Conservation (phyloP, 148 eudicot species). For the Vaccinium vitisidaea region DNA sequence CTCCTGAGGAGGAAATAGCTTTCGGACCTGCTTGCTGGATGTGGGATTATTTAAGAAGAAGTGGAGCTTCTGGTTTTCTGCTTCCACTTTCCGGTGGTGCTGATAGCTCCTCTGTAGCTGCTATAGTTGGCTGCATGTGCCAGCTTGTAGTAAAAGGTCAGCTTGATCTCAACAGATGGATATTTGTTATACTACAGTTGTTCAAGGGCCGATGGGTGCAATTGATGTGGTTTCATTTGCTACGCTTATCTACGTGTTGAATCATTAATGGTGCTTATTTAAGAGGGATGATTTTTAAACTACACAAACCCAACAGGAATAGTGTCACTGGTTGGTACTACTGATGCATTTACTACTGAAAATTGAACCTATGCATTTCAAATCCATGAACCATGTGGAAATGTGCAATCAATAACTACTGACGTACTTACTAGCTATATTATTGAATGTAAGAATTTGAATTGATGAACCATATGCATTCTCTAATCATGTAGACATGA, state of each 20-base stretch:
- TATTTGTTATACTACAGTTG: not conserved
- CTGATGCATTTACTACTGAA: not conserved
- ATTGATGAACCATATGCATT: not conserved
- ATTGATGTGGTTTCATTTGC: not conserved
- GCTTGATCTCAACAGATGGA: conserved; percentile 2
- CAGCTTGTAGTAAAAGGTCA: conserved; percentile 94
- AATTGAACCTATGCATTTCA: not conserved
- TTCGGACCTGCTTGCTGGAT: conserved; percentile 98
- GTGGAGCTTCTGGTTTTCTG: conserved; percentile 97
- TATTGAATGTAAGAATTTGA: not conserved
- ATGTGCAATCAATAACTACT: not conserved
- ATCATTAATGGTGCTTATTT: not conserved
- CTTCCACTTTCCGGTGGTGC: conserved; percentile 99
- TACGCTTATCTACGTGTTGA: not conserved
- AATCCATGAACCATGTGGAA: not conserved
- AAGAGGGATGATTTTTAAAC: not conserved
- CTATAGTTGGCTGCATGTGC: conserved; percentile 98
- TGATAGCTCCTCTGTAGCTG: conserved; percentile 99
- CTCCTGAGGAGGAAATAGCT: conserved; percentile 95
- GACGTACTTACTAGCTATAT: not conserved
- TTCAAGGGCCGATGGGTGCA: not conserved
- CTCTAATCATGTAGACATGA: not conserved
- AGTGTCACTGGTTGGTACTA: not conserved
- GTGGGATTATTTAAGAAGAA: conserved; percentile 98
- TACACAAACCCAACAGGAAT: not conserved